Evolutionary conservation across 2,329 filamentous ascomycete species (phyloP), one percentile per base, ranked within the genome.

Genomic region (Cyphellophora attinorum): DNA sequence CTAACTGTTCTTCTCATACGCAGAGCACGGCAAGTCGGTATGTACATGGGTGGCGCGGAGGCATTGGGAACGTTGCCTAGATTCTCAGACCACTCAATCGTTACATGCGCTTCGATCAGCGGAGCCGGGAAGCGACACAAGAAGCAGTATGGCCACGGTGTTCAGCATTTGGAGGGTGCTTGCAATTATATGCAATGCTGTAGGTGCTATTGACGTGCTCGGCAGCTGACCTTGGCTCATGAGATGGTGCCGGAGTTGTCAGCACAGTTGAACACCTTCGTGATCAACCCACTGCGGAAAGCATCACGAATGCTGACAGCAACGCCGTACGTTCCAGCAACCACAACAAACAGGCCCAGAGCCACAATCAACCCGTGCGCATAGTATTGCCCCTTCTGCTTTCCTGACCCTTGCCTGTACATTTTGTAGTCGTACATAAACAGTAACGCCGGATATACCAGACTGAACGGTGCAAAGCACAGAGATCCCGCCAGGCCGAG

Each of bases 381-480:
- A 27, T 46, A 50, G 39, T 60, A 70, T 13, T 58, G 42, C 1
- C 50, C 36, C 47, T 59, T 59, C 40, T 60, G 54, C 34, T 43
- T 33, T 1, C 49, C 5, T 3, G 33, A 52, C 0, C 64, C 65
- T 19, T 46, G 57, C 37, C 54, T 51, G 47, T 65, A 66, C 2
- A 13, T n/a, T 8, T 31, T 35, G 31, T 23, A 31, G 36, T 70
- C 68, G 44, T 68, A 62, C 5, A 72, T 45, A 69, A 69, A 74
- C 3, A 73, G 41, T 55, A 58, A 64, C 0, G 63, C 67, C 0
- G 67, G 68, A 5, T 72, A 49, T 1, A 55, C 55, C 14, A 73
- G 55, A 3, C 62, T 64, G 28, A 74, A 44, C 0, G 67, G 68
- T 17, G 68, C 68, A 42, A 71, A 72, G 28, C 65, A 68, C 5